Percentiles rank a stretch among this genome's conserved stretches.
These are phyloP conservation scores for Eutrema yunnanense DNA, from an alignment of 345 rosid genomes.

Conservation along the genomic window DNA sequence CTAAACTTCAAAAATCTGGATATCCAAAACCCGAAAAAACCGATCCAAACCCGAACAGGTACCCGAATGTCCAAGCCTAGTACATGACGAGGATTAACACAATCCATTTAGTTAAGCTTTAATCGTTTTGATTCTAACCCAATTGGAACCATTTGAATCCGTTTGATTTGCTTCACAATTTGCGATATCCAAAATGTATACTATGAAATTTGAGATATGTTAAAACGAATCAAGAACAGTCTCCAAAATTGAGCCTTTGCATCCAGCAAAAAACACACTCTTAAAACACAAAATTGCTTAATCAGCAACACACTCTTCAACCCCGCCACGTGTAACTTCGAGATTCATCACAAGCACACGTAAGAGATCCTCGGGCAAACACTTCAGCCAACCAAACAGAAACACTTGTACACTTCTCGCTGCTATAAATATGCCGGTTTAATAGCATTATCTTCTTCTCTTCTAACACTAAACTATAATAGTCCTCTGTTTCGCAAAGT, in stretches of 20 bases:
- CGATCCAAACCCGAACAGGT: too few species aligned
- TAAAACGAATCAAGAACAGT: not conserved
- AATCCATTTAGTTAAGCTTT: not conserved
- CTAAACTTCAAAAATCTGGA: too few species aligned
- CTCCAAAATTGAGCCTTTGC: constrained; percentile 14
- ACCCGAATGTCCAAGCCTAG: too few species aligned
- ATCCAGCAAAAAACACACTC: constrained; percentile 43
- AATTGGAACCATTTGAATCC: constrained; percentile 9
- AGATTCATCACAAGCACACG: constrained; percentile 31
- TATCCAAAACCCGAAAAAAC: too few species aligned
- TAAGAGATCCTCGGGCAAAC: constrained; percentile 34
- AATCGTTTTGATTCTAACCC: not conserved
- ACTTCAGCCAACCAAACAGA: not conserved
- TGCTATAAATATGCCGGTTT: constrained; percentile 17
- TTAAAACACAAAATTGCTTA: not conserved
- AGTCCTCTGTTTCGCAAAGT: not conserved
- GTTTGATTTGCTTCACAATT: constrained; percentile 24
- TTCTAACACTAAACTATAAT: not conserved
- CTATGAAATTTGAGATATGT: not conserved
- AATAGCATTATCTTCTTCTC: too few species aligned
- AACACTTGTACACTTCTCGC: not conserved
- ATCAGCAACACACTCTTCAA: not conserved
- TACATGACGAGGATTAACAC: too few species aligned
- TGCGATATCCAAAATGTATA: not conserved
- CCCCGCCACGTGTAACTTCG: constrained; percentile 42